Evolutionary conservation across 2,329 filamentous ascomycete genomes (phyloP).

Genomic region (Blumeria hordei): DNA sequence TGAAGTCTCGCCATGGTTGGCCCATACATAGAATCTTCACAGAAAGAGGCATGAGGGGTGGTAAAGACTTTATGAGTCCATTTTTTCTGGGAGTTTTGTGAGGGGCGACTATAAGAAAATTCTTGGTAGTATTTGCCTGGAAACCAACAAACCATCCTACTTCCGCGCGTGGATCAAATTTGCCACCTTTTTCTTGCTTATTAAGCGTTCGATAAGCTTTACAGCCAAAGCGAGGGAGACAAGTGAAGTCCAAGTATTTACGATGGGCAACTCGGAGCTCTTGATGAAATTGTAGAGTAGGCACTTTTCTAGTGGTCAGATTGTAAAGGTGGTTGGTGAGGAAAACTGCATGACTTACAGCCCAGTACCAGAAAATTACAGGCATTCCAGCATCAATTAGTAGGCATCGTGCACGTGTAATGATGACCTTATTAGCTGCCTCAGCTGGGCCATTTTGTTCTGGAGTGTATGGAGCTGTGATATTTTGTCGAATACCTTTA

Average conservation of each 20-base stretch:
- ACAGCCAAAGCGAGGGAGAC: slow-evolving; percentile 1
- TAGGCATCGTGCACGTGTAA: neutral
- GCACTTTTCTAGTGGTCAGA: neutral
- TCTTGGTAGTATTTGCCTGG: neutral
- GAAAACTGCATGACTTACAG: neutral
- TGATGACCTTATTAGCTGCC: neutral
- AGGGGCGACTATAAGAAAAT: neutral
- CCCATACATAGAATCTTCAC: neutral
- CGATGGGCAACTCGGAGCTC: neutral
- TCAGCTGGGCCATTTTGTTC: neutral
- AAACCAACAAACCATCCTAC: neutral
- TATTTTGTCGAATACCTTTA: neutral
- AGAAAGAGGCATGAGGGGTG: neutral
- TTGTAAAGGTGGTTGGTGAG: neutral
- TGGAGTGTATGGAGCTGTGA: neutral
- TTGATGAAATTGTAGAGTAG: neutral
- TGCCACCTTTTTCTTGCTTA: neutral
- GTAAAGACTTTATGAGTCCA: neutral
- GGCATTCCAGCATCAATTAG: neutral
- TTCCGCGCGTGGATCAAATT: neutral
- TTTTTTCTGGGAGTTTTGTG: neutral
- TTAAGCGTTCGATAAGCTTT: slow-evolving; percentile 1
- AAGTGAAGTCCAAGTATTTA: neutral
- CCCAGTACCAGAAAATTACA: neutral
- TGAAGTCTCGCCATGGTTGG: neutral